Evolutionary conservation across 2,329 filamentous ascomycete genomes (phyloP).

Genomic region (Atkinsonella hypoxylon): DNA sequence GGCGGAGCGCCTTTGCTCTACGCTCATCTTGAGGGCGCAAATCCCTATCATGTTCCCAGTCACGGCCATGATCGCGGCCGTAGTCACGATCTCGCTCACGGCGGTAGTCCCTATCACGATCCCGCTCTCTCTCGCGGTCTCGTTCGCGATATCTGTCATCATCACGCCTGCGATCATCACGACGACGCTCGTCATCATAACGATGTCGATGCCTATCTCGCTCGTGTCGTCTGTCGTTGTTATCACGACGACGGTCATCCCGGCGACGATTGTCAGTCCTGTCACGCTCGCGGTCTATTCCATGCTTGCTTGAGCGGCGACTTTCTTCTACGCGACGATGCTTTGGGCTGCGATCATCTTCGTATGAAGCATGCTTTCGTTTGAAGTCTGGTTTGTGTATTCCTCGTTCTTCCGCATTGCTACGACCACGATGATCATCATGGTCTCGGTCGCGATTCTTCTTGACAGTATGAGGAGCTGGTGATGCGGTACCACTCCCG

Average conservation of each 20-base stretch:
- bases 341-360: constrained; percentile 32
- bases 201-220: constrained; percentile 23
- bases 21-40: constrained; percentile 27
- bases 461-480: constrained; percentile 40
- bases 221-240: constrained; percentile 14
- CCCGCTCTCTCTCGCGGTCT: constrained; percentile 10
- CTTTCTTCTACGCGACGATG: constrained; percentile 29
- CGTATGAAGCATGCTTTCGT: constrained; percentile 44
- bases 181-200: constrained; percentile 20
- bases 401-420: constrained; percentile 37
- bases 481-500: constrained; percentile 57
- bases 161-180: constrained; percentile 13
- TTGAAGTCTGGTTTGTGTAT: constrained; percentile 44
- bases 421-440: constrained; percentile 39
- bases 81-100: constrained; percentile 14
- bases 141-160: constrained; percentile 13
- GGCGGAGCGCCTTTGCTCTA: constrained; percentile 27
- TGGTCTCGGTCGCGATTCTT: constrained; percentile 37
- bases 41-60: constrained; percentile 14
- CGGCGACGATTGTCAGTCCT: constrained; percentile 7
- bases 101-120: constrained; percentile 12
- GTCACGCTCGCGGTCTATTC: constrained; percentile 20
- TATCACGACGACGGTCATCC: constrained; percentile 12
- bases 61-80: constrained; percentile 13
- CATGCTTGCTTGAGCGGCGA: constrained; percentile 25